Conservation (phyloP, 257 asterid species). For the Ajuga chamaepitys region DNA sequence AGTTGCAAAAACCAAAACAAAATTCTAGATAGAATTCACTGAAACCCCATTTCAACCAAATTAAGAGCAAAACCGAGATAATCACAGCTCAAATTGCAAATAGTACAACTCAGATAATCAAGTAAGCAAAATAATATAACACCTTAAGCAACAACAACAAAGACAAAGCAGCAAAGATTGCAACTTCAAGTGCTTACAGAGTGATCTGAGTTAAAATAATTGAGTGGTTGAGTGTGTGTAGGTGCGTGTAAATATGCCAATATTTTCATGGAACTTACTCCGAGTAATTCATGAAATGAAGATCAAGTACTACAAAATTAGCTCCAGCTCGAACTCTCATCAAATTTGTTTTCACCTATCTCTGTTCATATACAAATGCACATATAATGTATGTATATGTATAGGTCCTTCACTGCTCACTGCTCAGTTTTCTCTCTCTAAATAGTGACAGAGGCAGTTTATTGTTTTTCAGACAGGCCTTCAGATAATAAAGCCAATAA, state of each 20-base stretch:
- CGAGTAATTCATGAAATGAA: constrained; percentile 20
- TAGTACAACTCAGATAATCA: constrained; percentile 13
- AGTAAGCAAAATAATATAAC: constrained; percentile 3
- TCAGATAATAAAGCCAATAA: constrained; percentile 24
- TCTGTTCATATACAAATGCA: constrained; percentile 1
- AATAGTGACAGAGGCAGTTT: constrained; percentile 14
- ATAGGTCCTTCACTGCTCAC: constrained; percentile 10
- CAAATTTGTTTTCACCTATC: background rate
- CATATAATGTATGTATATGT: background rate
- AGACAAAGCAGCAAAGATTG: constrained; percentile 11
- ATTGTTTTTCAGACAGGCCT: constrained; percentile 22
- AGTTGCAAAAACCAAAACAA: constrained; percentile 8
- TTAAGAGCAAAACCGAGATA: constrained; percentile 11
- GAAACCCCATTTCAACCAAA: constrained; percentile 14
- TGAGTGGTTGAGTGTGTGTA: constrained; percentile 6
- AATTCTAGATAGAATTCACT: constrained; percentile 3
- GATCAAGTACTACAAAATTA: constrained; percentile 30
- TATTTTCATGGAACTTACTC: constrained; percentile 10
- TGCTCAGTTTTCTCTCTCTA: constrained; percentile 35
- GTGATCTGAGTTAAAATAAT: constrained; percentile 32
- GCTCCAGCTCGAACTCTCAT: constrained; percentile 7
- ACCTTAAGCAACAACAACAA: background rate
- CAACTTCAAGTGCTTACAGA: constrained; percentile 13
- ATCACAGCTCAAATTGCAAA: constrained; percentile 21
- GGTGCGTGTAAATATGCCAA: background rate